Conservation (phyloP, 2,329 filamentous ascomycete species). For the Ophiocordyceps robertsii region DNA sequence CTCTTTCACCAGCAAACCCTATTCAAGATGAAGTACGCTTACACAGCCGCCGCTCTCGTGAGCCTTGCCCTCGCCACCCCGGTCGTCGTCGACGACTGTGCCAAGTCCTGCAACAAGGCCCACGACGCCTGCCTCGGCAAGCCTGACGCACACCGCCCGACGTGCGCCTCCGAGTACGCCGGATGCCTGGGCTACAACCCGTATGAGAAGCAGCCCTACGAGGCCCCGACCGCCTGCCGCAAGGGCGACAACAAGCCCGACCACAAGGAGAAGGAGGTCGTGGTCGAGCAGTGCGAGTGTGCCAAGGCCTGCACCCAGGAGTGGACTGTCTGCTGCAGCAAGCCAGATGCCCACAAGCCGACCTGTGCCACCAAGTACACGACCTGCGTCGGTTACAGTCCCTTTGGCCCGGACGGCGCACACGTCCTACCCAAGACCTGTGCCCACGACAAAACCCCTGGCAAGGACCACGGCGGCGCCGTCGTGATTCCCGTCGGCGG, state of each 20-base stretch:
- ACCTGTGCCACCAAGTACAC: conserved; percentile 11
- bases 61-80: background rate
- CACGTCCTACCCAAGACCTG: conserved; percentile 7
- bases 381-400: conserved; percentile 11
- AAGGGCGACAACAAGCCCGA: background rate
- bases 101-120: conserved; percentile 4
- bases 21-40: background rate
- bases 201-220: background rate
- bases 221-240: background rate
- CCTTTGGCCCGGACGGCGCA: conserved; percentile 3
- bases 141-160: conserved; percentile 8
- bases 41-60: background rate
- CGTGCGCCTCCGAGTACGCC: conserved; percentile 10
- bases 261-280: no score
- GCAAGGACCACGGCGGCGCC: no score
- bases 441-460: background rate
- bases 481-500: background rate
- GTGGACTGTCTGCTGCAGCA: conserved; percentile 7
- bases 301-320: conserved; percentile 5
- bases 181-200: conserved; percentile 11
- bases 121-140: conserved; percentile 9
- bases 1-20: background rate
- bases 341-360: conserved; percentile 8
- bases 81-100: conserved; percentile 3
- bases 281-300: conserved; percentile 1